A percentile compares a stretch with the other conserved stretches of the same genome.
Conservation (phyloP, 2,329 filamentous ascomycete genomes). For the Xylariaceae sp. region DNA sequence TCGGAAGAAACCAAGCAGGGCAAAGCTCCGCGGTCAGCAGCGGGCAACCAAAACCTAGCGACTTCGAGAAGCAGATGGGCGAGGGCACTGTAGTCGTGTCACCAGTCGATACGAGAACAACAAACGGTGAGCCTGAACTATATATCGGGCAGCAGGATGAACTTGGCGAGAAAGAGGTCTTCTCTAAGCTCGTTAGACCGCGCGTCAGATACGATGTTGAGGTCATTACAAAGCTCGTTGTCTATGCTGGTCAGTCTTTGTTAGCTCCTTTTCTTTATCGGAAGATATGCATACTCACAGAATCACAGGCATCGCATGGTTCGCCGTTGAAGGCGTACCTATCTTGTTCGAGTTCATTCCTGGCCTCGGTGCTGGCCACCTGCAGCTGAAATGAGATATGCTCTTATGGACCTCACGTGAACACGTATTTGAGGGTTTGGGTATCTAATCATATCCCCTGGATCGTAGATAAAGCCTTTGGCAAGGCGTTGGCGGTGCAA, state of each 20-base stretch:
- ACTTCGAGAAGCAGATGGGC: conserved; percentile 78
- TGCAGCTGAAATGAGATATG: conserved; percentile 33
- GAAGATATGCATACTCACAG: conserved; percentile 8
- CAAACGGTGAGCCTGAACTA: conserved; percentile 45
- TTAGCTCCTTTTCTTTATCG: neutral
- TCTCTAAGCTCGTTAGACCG: conserved; percentile 81
- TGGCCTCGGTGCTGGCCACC: conserved; percentile 44
- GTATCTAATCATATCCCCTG: conserved; percentile 21
- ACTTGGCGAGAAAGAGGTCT: conserved; percentile 77
- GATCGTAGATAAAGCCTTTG: conserved; percentile 15
- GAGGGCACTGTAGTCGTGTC: conserved; percentile 59
- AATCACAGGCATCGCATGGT: conserved; percentile 40
- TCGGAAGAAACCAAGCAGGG: conserved; percentile 43
- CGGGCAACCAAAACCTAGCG: conserved; percentile 47
- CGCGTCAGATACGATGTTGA: conserved; percentile 97
- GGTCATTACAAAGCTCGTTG: conserved; percentile 93
- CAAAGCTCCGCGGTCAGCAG: conserved; percentile 35
- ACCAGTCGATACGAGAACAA: conserved; percentile 40
- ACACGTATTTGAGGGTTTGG: conserved; percentile 18
- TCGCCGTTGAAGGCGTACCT: conserved; percentile 51
- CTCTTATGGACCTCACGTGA: conserved; percentile 13
- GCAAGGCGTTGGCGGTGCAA: conserved; percentile 26
- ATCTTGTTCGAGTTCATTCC: conserved; percentile 49
- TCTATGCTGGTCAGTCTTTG: conserved; percentile 77
- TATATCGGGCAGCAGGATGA: conserved; percentile 54